phyloP scores from a whole-genome alignment of 352 stramenopile genomes.

The Pythium periplocum region DNA sequence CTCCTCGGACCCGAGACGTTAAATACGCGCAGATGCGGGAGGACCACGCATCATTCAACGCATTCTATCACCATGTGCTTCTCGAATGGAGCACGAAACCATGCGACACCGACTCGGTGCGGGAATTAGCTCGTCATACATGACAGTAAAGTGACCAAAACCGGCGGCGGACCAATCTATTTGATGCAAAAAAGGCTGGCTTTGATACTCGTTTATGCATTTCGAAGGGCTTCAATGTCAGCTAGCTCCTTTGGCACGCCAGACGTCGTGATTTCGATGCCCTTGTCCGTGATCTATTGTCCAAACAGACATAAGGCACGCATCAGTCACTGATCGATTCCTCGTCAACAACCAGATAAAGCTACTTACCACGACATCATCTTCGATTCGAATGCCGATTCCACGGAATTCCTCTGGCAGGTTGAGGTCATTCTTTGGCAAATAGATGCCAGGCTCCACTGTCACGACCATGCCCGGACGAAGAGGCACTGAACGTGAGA shows the following conservation, averaged over 20 bases:
- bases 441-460: constrained; percentile 77
- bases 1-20: background rate
- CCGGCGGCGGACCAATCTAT: background rate
- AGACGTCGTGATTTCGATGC: constrained; percentile 71
- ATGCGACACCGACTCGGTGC: constrained; percentile 10
- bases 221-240: constrained; percentile 58
- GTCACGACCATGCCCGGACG: constrained; percentile 78
- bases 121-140: background rate
- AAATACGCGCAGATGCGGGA: constrained; percentile 8
- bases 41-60: constrained; percentile 44
- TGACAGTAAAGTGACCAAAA: background rate
- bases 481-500: constrained; percentile 50
- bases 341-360: too few species aligned
- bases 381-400: constrained; percentile 83
- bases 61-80: constrained; percentile 37
- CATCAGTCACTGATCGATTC: too few species aligned
- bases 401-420: constrained; percentile 71
- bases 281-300: constrained; percentile 59
- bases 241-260: constrained; percentile 64
- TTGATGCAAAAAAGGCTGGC: background rate
- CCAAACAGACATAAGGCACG: constrained; percentile 3
- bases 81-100: constrained; percentile 36
- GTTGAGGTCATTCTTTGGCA: constrained; percentile 65
- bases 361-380: constrained; percentile 71
- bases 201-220: constrained; percentile 17